Base-by-base conservation (phyloP, 495 filamentous ascomycete species). In the Penicillium canescens region DNA sequence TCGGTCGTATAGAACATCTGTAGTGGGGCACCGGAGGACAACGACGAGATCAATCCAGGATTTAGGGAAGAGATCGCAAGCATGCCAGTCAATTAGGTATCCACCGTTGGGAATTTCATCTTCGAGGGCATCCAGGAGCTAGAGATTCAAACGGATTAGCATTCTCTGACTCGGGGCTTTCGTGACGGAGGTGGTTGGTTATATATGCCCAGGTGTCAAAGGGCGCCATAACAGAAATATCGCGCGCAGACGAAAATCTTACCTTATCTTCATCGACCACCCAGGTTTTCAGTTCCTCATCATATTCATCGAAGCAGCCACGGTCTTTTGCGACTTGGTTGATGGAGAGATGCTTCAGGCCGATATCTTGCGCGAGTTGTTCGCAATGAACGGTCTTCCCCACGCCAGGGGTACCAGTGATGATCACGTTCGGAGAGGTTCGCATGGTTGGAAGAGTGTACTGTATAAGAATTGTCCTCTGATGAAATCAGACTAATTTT, bases 261-360 rank as follows among this genome's bases (percentile, higher is more conserved):
- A 92, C 92, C 82, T 96, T 96, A 66, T 98, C 93, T 67, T 98
- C 94, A 67, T 98, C 92, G 18, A 98, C 92, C 43, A 97, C 88
- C 88, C 89, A 96, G 60, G 87, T 90, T 71, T 89, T 81, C 36
- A 84, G 81, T 70, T 91, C 88, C 14, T 94, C 86, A 55, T 96
- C 90, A 69, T 83, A 96, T 12, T 87, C 87, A 50, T 95, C 90
- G 54, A 91, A 86, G 64, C 90, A 96, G 34, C 77, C 82, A 28
- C 83, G 80, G 47, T 94, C 86, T 68, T 96, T 96, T 59, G 92
- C 91, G 41, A 97, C 73, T 44, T 93, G 78, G 70, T 98, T 98
- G 65, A 98, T 82, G n/a, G 83, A 85, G 6, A 98, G 71, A 70
- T 96, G 91, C 66, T 84, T 83, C 50, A 98, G 76, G n/a, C 83